phyloP scores from a whole-genome alignment of 202 grass and related monocot genomes.

The Alloteropsis angusta region DNA sequence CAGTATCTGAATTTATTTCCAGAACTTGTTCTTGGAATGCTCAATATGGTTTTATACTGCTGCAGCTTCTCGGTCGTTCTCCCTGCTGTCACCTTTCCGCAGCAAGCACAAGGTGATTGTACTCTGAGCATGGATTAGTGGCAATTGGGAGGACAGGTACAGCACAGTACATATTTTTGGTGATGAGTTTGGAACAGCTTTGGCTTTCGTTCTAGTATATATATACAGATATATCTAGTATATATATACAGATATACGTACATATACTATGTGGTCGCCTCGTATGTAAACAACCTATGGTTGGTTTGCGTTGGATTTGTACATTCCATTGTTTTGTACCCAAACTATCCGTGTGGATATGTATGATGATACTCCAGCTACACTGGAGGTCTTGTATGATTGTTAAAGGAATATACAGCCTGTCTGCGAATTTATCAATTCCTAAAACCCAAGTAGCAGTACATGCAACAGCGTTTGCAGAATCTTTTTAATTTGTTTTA shows the following conservation, averaged over 20 bases:
- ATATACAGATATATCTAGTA: background rate
- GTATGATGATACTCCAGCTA: background rate
- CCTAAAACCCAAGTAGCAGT: background rate
- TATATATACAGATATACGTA: background rate
- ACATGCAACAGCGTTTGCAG: no score
- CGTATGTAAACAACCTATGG: background rate
- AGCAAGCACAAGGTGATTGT: constrained; percentile 65
- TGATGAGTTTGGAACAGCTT: background rate
- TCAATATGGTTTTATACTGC: constrained; percentile 11
- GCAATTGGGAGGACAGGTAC: background rate
- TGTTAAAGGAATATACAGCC: background rate
- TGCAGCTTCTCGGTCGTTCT: constrained; percentile 78
- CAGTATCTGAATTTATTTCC: background rate
- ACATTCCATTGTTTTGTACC: background rate
- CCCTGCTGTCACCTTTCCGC: constrained; percentile 76
- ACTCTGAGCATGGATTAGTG: constrained; percentile 25
- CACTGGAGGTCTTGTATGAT: background rate
- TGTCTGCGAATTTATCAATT: background rate
- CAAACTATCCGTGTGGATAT: background rate
- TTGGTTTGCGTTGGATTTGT: background rate
- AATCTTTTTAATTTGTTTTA: no score
- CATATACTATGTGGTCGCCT: background rate
- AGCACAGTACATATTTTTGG: background rate
- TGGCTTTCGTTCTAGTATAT: background rate
- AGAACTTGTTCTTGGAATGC: background rate